Evolutionary conservation across 805 yeast genomes (phyloP).

Genomic region (Schizosaccharomyces osmophilus): DNA sequence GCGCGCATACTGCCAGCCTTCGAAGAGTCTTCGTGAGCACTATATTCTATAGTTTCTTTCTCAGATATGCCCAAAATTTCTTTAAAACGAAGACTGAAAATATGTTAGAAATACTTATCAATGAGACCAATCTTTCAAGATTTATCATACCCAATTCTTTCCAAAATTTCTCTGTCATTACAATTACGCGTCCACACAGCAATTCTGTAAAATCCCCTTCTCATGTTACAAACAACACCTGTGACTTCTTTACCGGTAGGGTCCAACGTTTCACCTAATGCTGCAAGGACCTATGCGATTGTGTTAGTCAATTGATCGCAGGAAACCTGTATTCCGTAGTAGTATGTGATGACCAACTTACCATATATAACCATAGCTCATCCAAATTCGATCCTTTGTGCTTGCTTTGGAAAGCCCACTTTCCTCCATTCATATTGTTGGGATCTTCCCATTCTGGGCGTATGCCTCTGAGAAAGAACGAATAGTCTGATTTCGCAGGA

Average conservation of each 20-base stretch:
- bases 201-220: slow-evolving; percentile 59
- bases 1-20: slow-evolving; percentile 9
- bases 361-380: slow-evolving; percentile 75
- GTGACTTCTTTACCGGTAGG: slow-evolving; percentile 67
- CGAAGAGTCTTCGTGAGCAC: slow-evolving; percentile 11
- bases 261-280: slow-evolving; percentile 86
- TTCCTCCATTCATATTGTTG: slow-evolving; percentile 73
- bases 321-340: slow-evolving; percentile 4
- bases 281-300: slow-evolving; percentile 29
- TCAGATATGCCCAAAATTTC: slow-evolving; percentile 54
- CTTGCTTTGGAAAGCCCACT: slow-evolving; percentile 65
- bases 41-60: slow-evolving; percentile 58
- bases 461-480: slow-evolving; percentile 76
- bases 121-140: neutral
- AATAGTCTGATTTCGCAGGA: slow-evolving; percentile 82
- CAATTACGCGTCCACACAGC: slow-evolving; percentile 84
- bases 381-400: slow-evolving; percentile 36
- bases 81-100: slow-evolving; percentile 35
- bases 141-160: slow-evolving; percentile 23
- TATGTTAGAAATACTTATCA: neutral
- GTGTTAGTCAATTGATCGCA: neutral
- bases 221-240: slow-evolving; percentile 77
- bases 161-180: slow-evolving; percentile 28
- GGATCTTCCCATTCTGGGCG: slow-evolving; percentile 98
- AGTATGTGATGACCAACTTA: slow-evolving; percentile 1